Evolutionary conservation across 805 yeast genomes (phyloP).

Genomic region (Candida broadrunensis): DNA sequence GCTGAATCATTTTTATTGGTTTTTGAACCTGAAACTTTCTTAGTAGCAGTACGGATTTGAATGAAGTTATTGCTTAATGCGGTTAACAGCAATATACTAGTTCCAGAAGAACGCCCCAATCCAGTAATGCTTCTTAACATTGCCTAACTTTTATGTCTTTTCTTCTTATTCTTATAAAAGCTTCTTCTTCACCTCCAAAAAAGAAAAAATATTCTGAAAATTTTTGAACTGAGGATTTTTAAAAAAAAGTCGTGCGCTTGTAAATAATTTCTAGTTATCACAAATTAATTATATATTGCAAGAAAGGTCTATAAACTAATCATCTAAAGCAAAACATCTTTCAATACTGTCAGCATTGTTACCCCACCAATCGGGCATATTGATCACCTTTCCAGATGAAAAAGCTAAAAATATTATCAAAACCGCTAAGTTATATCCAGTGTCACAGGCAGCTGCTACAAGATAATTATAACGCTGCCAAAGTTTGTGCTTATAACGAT

Average conservation of each 20-base stretch:
- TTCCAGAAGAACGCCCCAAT: not conserved
- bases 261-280: not conserved
- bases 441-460: conserved; percentile 47
- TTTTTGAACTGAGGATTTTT: too few species aligned
- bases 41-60: conserved; percentile 84
- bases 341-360: conserved; percentile 37
- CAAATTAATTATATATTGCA: not conserved
- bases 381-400: conserved; percentile 13
- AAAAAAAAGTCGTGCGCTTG: not conserved
- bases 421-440: conserved; percentile 41
- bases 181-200: too few species aligned
- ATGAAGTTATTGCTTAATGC: conserved; percentile 1
- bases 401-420: conserved; percentile 30
- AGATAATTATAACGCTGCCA: conserved; percentile 43
- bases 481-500: conserved; percentile 26
- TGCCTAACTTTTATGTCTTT: not conserved
- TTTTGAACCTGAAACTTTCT: conserved; percentile 92
- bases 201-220: too few species aligned
- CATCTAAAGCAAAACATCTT: conserved; percentile 36
- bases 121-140: not conserved
- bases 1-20: conserved; percentile 92
- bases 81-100: not conserved
- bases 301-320: not conserved
- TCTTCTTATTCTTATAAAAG: too few species aligned
- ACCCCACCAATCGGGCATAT: conserved; percentile 45